Evolutionary conservation across 2,329 filamentous ascomycete genomes (phyloP).

Genomic region (Colletotrichum camelliae): DNA sequence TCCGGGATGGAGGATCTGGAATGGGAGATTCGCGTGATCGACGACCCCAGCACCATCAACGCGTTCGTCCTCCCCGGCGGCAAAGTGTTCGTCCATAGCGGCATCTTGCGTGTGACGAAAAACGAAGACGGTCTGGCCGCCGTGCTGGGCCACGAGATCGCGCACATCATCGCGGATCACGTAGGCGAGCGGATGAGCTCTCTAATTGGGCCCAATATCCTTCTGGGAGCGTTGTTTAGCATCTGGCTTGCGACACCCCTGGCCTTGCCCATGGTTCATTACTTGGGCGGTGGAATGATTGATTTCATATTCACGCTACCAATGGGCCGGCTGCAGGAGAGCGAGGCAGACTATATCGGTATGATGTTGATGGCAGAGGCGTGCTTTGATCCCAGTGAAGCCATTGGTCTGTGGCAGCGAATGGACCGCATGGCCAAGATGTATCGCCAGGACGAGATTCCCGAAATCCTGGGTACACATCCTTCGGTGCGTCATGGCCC

Average conservation of each 20-base stretch:
- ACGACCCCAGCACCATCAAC: slow-evolving; percentile 67
- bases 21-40: slow-evolving; percentile 79
- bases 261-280: slow-evolving; percentile 44
- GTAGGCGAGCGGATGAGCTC: slow-evolving; percentile 66
- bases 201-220: slow-evolving; percentile 56
- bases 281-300: slow-evolving; percentile 53
- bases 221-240: slow-evolving; percentile 55
- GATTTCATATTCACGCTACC: slow-evolving; percentile 71
- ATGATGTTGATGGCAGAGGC: slow-evolving; percentile 84
- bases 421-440: slow-evolving; percentile 60
- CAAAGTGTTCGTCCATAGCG: slow-evolving; percentile 81
- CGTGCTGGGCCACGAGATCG: slow-evolving; percentile 81
- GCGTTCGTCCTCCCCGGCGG: slow-evolving; percentile 81
- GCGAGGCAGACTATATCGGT: slow-evolving; percentile 81
- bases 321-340: slow-evolving; percentile 74
- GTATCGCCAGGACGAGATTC: slow-evolving; percentile 52
- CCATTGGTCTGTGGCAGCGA: slow-evolving; percentile 69
- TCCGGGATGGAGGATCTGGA: slow-evolving; percentile 62
- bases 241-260: slow-evolving; percentile 50
- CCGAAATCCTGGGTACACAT: slow-evolving; percentile 79
- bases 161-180: slow-evolving; percentile 76
- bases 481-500: slow-evolving; percentile 58
- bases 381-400: slow-evolving; percentile 75
- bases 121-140: slow-evolving; percentile 75
- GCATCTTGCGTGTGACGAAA: slow-evolving; percentile 70